Percentiles rank a stretch among this genome's conserved stretches.
Conservation (phyloP, 495 filamentous ascomycete species). For the Penicillium samsonianum region DNA sequence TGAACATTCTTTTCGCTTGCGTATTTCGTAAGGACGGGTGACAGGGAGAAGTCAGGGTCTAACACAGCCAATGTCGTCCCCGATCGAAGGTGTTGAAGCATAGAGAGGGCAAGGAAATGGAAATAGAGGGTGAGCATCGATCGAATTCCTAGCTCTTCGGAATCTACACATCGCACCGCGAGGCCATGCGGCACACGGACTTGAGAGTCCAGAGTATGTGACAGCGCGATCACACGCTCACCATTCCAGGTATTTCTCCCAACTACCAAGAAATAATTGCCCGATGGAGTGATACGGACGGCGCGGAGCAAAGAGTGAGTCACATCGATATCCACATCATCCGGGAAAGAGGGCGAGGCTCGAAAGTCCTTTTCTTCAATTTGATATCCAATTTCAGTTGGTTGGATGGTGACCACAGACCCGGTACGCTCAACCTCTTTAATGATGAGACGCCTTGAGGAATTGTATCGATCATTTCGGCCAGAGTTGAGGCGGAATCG, state of each 20-base stretch:
- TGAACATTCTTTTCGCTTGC: slow-evolving; percentile 18
- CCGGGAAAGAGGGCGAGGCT: background rate
- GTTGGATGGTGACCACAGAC: slow-evolving; percentile 9
- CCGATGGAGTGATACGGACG: slow-evolving; percentile 10
- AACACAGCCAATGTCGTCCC: slow-evolving; percentile 20
- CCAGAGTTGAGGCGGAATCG: slow-evolving; percentile 24
- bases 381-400: slow-evolving; percentile 15
- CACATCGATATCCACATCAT: slow-evolving; percentile 14
- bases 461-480: slow-evolving; percentile 44
- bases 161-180: slow-evolving; percentile 9
- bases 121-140: slow-evolving; percentile 22
- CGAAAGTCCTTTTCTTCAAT: slow-evolving; percentile 10
- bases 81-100: slow-evolving; percentile 10
- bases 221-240: slow-evolving; percentile 15
- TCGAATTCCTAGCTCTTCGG: slow-evolving; percentile 7
- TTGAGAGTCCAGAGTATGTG: slow-evolving; percentile 16
- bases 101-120: slow-evolving; percentile 19
- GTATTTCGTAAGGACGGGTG: slow-evolving; percentile 18
- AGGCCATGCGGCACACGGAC: slow-evolving; percentile 18
- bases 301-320: slow-evolving; percentile 20
- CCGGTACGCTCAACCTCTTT: slow-evolving; percentile 11
- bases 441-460: slow-evolving; percentile 30
- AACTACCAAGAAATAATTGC: slow-evolving; percentile 19
- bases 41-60: slow-evolving; percentile 24
- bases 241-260: slow-evolving; percentile 8